Conservation (phyloP, 164 flowering plant genomes). For the Kalanchoe fedtschenkoi region DNA sequence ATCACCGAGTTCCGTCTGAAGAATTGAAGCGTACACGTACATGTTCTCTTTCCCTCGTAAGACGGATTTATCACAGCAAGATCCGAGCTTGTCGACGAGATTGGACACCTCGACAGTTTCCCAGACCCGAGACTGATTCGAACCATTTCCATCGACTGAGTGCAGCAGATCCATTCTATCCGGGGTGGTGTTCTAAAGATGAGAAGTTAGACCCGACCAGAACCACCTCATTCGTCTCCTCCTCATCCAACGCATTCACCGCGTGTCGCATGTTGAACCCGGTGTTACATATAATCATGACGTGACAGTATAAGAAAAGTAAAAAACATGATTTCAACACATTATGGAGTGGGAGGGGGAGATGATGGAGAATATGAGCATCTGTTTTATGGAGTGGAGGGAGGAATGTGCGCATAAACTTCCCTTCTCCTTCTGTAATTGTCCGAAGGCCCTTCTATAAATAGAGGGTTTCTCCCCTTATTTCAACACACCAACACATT, state of each 20-base stretch:
- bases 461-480: too few relatives aligned
- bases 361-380: too few relatives aligned
- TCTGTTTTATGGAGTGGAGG: too few relatives aligned
- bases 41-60: slow-evolving; percentile 33
- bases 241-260: slow-evolving; percentile 82
- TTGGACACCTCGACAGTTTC: slow-evolving; percentile 29
- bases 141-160: slow-evolving; percentile 49
- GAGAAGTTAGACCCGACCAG: slow-evolving; percentile 52
- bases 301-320: too few relatives aligned
- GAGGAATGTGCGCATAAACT: too few relatives aligned
- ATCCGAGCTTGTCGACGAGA: slow-evolving; percentile 52
- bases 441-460: too few relatives aligned
- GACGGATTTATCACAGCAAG: slow-evolving; percentile 51
- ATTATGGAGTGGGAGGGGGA: too few relatives aligned
- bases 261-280: slow-evolving; percentile 64
- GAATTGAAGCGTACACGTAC: slow-evolving; percentile 53
- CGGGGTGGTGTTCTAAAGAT: slow-evolving; percentile 42
- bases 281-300: too few relatives aligned
- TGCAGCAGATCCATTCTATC: slow-evolving; percentile 51
- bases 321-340: too few relatives aligned
- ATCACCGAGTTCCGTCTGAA: slow-evolving; percentile 46
- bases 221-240: slow-evolving; percentile 28
- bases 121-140: slow-evolving; percentile 40
- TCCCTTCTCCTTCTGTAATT: too few relatives aligned
- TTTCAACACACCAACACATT: too few relatives aligned